Conservation (phyloP, 2,329 filamentous ascomycete genomes). For the Chaetothyriales sp. region DNA sequence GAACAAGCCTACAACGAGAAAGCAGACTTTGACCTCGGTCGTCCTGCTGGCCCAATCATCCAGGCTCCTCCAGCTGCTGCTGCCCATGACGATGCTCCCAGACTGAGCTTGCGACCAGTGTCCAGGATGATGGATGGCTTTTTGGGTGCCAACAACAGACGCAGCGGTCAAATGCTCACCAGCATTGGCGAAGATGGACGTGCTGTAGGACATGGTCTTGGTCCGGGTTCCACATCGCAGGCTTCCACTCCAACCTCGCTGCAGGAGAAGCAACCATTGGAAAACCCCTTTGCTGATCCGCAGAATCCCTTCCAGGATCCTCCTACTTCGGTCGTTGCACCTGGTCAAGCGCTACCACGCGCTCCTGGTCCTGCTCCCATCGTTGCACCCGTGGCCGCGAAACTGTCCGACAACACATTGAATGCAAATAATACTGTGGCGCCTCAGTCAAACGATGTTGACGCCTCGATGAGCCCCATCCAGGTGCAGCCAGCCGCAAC, state of each 20-base stretch:
- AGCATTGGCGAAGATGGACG: constrained; percentile 12
- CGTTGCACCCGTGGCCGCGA: not conserved
- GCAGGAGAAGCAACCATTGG: constrained; percentile 2
- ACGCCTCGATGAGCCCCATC: constrained; percentile 6
- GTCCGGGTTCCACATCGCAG: constrained; percentile 7
- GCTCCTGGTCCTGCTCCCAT: constrained; percentile 6
- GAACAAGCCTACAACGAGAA: constrained; percentile 49
- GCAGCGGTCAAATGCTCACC: constrained; percentile 17
- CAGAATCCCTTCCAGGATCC: constrained; percentile 18
- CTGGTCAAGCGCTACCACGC: not conserved
- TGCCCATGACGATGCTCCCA: constrained; percentile 46
- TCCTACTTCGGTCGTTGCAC: not conserved
- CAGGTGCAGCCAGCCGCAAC: not conserved
- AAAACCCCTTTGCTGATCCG: constrained; percentile 13
- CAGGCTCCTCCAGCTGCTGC: constrained; percentile 23
- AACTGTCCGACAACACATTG: not conserved
- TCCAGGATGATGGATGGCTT: constrained; percentile 58
- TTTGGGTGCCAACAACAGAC: constrained; percentile 19
- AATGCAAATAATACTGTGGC: constrained; percentile 14
- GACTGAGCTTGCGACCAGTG: constrained; percentile 68
- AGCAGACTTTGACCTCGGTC: constrained; percentile 21
- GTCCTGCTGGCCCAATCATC: constrained; percentile 22
- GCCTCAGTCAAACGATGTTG: not conserved
- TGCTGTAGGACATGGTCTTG: constrained; percentile 2
- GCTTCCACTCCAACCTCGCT: constrained; percentile 8